A percentile compares a stretch with the other conserved stretches of the same genome.
phyloP scores from a whole-genome alignment of 495 filamentous ascomycete genomes.

The Glarea lozoyensis region DNA sequence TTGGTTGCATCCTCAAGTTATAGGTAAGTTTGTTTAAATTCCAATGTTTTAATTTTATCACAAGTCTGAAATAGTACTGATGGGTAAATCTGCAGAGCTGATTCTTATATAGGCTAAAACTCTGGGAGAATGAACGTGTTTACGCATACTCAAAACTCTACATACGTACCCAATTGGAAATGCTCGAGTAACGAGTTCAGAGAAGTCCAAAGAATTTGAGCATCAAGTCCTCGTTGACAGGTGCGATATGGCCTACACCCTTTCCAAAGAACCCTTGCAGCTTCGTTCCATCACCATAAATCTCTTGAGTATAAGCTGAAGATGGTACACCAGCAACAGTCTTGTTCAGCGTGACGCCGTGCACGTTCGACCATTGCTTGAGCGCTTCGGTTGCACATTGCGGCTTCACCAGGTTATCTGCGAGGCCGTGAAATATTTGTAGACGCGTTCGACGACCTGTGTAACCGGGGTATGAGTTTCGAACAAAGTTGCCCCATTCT shows the following conservation, averaged over 20 bases:
- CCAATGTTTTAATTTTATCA: too few species aligned
- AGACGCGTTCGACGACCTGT: slow-evolving; percentile 17
- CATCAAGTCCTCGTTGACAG: slow-evolving; percentile 32
- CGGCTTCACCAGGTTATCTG: slow-evolving; percentile 31
- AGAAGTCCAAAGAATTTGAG: slow-evolving; percentile 24
- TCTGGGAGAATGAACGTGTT: too few species aligned
- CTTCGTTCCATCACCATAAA: slow-evolving; percentile 40
- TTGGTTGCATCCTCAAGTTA: too few species aligned
- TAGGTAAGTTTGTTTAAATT: too few species aligned
- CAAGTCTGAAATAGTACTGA: too few species aligned
- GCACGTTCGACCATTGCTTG: slow-evolving; percentile 26
- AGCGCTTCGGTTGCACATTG: slow-evolving; percentile 21
- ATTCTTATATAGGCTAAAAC: too few species aligned
- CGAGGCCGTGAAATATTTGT: slow-evolving; percentile 28
- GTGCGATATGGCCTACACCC: slow-evolving; percentile 38
- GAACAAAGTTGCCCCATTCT: slow-evolving; percentile 38
- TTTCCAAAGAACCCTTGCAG: slow-evolving; percentile 33
- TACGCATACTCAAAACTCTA: too few species aligned
- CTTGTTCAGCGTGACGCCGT: slow-evolving; percentile 9
- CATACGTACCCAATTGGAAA: too few species aligned
- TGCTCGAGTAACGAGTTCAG: not conserved
- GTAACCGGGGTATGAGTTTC: slow-evolving; percentile 37
- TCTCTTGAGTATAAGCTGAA: slow-evolving; percentile 40
- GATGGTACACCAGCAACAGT: slow-evolving; percentile 32
- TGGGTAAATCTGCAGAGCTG: too few species aligned